phyloP scores from a whole-genome alignment of 2,329 filamentous ascomycete species.

The Aspergillus thermomutatus region DNA sequence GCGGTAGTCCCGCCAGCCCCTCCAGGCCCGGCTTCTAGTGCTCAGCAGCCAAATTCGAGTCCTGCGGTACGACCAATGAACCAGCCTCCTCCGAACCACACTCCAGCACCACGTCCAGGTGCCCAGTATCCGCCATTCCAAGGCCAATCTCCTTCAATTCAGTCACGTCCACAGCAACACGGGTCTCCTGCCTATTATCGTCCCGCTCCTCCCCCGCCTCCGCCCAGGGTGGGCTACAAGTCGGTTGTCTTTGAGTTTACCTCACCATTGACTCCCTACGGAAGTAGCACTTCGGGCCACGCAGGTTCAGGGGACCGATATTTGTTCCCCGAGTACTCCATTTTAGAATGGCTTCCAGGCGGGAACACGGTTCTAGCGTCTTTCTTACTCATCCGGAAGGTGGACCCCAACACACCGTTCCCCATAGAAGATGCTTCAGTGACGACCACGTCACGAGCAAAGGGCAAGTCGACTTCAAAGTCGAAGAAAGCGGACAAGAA shows the following conservation, averaged over 20 bases:
- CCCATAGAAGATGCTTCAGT: slow-evolving; percentile 34
- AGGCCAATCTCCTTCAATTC: slow-evolving; percentile 30
- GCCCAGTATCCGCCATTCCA: slow-evolving; percentile 31
- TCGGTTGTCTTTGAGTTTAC: slow-evolving; percentile 49
- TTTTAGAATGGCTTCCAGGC: slow-evolving; percentile 46
- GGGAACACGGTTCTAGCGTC: slow-evolving; percentile 47
- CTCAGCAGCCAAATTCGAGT: slow-evolving; percentile 17
- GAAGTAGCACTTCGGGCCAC: slow-evolving; percentile 39
- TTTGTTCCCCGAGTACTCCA: slow-evolving; percentile 48
- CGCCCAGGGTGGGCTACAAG: slow-evolving; percentile 41
- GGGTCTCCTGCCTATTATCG: slow-evolving; percentile 33
- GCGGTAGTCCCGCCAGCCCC: slow-evolving; percentile 6
- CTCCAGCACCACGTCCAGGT: slow-evolving; percentile 23
- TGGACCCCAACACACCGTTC: slow-evolving; percentile 37
- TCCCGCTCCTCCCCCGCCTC: slow-evolving; percentile 29
- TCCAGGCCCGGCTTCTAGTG: slow-evolving; percentile 7
- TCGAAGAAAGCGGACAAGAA: slow-evolving; percentile 37
- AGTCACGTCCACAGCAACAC: slow-evolving; percentile 36
- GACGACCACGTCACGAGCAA: slow-evolving; percentile 23
- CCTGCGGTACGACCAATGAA: slow-evolving; percentile 20
- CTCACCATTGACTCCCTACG: slow-evolving; percentile 39
- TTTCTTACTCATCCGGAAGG: slow-evolving; percentile 45
- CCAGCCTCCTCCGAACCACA: slow-evolving; percentile 21
- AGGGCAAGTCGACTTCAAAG: slow-evolving; percentile 31
- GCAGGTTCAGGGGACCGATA: slow-evolving; percentile 46